Evolutionary conservation across 2,329 filamentous ascomycete species (phyloP).

Genomic region (Fusarium nanum): DNA sequence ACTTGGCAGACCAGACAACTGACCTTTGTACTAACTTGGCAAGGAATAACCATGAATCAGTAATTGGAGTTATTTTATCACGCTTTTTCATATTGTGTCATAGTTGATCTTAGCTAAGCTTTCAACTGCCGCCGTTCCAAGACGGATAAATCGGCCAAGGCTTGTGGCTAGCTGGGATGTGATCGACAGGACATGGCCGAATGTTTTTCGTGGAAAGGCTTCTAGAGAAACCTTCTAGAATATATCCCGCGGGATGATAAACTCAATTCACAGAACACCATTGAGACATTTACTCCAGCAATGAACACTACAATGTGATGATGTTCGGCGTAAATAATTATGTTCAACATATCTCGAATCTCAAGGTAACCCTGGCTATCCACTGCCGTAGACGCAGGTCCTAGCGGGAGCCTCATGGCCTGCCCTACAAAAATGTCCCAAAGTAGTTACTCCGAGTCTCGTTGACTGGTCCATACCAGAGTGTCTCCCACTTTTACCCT

Average conservation of each 20-base stretch:
- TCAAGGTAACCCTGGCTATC: background rate
- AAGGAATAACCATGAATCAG: background rate
- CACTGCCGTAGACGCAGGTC: slow-evolving; percentile 2
- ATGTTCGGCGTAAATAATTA: background rate
- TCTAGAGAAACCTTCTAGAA: slow-evolving; percentile 13
- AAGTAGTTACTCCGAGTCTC: slow-evolving; percentile 4
- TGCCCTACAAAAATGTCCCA: slow-evolving; percentile 9
- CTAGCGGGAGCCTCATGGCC: background rate
- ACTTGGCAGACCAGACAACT: background rate
- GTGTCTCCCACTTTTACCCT: background rate
- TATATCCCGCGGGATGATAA: background rate
- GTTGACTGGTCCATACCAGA: background rate
- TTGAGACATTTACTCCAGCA: too few species aligned
- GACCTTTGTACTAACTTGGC: background rate
- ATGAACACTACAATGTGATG: too few species aligned
- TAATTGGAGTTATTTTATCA: background rate
- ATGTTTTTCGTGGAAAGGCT: background rate
- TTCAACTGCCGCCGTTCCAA: background rate
- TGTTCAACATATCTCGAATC: too few species aligned
- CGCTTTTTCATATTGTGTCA: background rate
- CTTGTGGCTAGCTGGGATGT: background rate
- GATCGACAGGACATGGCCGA: slow-evolving; percentile 2
- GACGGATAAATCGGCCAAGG: slow-evolving; percentile 5
- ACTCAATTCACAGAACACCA: background rate
- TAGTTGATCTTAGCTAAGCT: background rate